Percentiles rank a stretch among this genome's conserved stretches.
phyloP scores from a whole-genome alignment of 202 grass and related monocot genomes.

The Setaria italica region DNA sequence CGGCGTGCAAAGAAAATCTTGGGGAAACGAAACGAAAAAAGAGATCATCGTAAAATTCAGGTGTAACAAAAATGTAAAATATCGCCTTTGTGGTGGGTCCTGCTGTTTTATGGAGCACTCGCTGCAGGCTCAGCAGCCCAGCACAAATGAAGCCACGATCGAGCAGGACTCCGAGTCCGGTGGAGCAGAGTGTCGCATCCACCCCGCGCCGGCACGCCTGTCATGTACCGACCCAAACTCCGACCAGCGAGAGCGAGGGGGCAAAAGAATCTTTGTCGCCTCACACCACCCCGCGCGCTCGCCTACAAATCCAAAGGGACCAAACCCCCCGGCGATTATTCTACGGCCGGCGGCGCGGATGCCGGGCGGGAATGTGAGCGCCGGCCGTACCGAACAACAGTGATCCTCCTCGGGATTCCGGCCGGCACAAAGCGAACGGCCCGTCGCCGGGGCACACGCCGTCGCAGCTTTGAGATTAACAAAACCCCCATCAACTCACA shows the following conservation, averaged over 20 bases:
- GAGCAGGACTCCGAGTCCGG: too few species aligned
- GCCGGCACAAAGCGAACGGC: neutral
- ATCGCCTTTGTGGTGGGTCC: too few species aligned
- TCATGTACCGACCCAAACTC: neutral
- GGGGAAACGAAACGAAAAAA: too few species aligned
- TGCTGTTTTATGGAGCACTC: too few species aligned
- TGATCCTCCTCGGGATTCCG: constrained; percentile 34
- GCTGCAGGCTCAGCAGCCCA: too few species aligned
- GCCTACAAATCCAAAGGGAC: neutral
- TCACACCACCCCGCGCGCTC: neutral
- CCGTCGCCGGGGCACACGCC: neutral
- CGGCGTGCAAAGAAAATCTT: too few species aligned
- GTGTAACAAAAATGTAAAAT: too few species aligned
- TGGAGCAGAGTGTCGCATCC: too few species aligned
- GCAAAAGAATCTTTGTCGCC: neutral
- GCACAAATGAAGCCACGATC: too few species aligned
- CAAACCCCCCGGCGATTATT: neutral
- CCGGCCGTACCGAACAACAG: neutral
- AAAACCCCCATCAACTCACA: neutral
- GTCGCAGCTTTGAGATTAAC: neutral
- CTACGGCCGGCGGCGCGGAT: constrained; percentile 2
- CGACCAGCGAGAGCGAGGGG: neutral
- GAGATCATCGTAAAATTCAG: too few species aligned
- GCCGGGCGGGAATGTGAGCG: constrained; percentile 21
- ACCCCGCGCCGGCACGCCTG: too few species aligned